These are phyloP conservation scores for Annulohypoxylon moriforme DNA, from an alignment of 495 filamentous ascomycete genomes.

Conservation along the genomic window DNA sequence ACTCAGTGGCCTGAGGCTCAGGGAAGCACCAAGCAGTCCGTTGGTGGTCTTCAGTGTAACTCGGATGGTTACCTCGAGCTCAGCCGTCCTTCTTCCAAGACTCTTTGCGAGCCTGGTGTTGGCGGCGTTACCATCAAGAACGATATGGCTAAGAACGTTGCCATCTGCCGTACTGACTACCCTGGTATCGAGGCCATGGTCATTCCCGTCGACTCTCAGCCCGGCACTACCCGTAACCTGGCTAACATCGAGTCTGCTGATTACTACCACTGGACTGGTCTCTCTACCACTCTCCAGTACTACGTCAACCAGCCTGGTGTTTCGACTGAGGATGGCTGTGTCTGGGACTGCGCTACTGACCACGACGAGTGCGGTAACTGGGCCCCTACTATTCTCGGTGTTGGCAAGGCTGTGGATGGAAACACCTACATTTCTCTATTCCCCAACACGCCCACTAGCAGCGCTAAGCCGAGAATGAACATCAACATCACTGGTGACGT, in stretches of 20 bases:
- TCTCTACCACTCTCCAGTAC: conserved; percentile 89
- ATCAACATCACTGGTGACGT: conserved; percentile 76
- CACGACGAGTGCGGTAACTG: conserved; percentile 77
- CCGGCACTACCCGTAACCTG: conserved; percentile 68
- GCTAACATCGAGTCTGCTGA: conserved; percentile 75
- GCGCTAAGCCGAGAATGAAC: conserved; percentile 74
- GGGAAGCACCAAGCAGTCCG: conserved; percentile 83
- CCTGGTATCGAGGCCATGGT: conserved; percentile 89
- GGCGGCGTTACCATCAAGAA: conserved; percentile 79
- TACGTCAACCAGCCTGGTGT: conserved; percentile 89
- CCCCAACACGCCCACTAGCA: conserved; percentile 70
- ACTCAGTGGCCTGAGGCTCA: conserved; percentile 88
- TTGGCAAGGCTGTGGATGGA: conserved; percentile 71
- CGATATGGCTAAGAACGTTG: conserved; percentile 69
- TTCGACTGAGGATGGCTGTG: conserved; percentile 75
- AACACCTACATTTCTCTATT: conserved; percentile 86
- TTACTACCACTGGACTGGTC: conserved; percentile 83
- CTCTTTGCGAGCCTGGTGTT: conserved; percentile 80
- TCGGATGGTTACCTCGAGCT: conserved; percentile 77
- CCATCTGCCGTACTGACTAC: conserved; percentile 96
- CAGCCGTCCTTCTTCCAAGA: conserved; percentile 73
- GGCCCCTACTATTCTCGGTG: conserved; percentile 89
- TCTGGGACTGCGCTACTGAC: conserved; percentile 71
- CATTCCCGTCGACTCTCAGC: conserved; percentile 72
- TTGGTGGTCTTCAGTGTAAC: conserved; percentile 89